Conservation (phyloP, 1,139 yeast genomes). For the Kodamaea suecica region DNA sequence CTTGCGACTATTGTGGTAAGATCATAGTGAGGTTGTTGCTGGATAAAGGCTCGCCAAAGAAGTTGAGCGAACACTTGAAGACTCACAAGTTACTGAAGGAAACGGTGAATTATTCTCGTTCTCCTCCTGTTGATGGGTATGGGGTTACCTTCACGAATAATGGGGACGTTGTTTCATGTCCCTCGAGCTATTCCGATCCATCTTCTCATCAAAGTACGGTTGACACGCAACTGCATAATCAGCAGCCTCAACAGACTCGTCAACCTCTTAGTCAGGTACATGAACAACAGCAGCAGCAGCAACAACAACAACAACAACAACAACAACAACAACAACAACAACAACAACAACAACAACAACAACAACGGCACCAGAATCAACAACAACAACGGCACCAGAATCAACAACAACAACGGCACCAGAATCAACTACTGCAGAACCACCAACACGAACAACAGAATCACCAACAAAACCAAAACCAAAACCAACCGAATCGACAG, state of each 20-base stretch:
- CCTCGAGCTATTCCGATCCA: slow-evolving; percentile 8
- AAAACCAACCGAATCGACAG: background rate
- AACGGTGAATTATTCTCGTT: slow-evolving; percentile 34
- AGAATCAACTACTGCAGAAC: slow-evolving; percentile 1
- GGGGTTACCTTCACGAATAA: slow-evolving; percentile 33
- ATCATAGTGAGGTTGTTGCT: slow-evolving; percentile 45
- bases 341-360: slow-evolving; percentile 10
- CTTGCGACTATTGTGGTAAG: slow-evolving; percentile 54
- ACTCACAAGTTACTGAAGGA: slow-evolving; percentile 49
- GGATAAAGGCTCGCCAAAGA: slow-evolving; percentile 61
- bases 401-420: slow-evolving; percentile 4
- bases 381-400: slow-evolving; percentile 10
- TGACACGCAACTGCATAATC: slow-evolving; percentile 3
- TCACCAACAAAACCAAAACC: background rate
- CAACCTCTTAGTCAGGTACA: slow-evolving; percentile 1
- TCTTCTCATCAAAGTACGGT: background rate
- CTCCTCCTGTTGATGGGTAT: slow-evolving; percentile 31
- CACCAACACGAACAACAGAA: background rate
- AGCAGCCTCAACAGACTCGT: slow-evolving; percentile 6
- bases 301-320: slow-evolving; percentile 7
- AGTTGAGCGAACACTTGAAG: slow-evolving; percentile 53
- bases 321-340: slow-evolving; percentile 4
- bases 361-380: slow-evolving; percentile 3
- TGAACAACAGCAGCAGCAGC: slow-evolving; percentile 8
- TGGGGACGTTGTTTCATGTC: slow-evolving; percentile 26